phyloP scores from a whole-genome alignment of 2,329 filamentous ascomycete genomes.

The Ophiostoma piceae region DNA sequence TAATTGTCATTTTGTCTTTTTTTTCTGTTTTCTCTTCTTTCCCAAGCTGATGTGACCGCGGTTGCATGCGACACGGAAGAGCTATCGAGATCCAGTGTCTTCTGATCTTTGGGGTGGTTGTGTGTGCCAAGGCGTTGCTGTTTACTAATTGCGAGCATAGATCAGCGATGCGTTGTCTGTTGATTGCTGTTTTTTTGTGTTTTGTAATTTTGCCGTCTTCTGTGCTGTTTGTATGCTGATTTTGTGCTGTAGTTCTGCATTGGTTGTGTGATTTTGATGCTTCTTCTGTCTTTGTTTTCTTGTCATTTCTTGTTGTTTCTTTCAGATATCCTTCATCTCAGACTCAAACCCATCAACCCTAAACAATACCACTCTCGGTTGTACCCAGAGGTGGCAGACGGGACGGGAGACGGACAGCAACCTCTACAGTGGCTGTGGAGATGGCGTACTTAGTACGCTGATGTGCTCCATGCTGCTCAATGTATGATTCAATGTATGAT shows the following conservation, averaged over 20 bases:
- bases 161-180: neutral
- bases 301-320: too few species aligned
- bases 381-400: neutral
- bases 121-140: neutral
- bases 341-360: neutral
- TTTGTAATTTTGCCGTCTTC: neutral
- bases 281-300: neutral
- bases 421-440: neutral
- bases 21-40: too few species aligned
- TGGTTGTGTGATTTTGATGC: too few species aligned
- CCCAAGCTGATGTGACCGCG: neutral
- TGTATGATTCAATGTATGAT: too few species aligned
- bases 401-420: conserved; percentile 6
- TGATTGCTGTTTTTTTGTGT: neutral
- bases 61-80: neutral
- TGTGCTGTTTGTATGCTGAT: neutral
- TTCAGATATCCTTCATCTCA: neutral
- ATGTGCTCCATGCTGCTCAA: neutral
- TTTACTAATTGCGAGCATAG: too few species aligned
- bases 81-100: conserved; percentile 5
- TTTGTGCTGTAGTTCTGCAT: too few species aligned
- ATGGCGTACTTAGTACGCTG: neutral
- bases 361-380: neutral
- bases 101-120: neutral
- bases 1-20: neutral